Conservation (phyloP, 73 alveolate genomes). For the Blepharisma japonicum region DNA sequence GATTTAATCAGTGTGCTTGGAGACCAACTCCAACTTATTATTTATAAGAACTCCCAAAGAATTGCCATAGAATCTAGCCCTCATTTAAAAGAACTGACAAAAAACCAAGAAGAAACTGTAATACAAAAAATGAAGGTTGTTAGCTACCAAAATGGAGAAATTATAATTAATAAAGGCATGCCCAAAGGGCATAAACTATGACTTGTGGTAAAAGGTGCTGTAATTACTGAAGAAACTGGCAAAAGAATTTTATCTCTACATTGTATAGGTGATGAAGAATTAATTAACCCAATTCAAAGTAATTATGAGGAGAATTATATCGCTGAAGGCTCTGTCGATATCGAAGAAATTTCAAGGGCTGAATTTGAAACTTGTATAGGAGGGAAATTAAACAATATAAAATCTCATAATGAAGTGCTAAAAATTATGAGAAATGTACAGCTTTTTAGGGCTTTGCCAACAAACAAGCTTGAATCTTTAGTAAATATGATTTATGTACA, state of each 20-base stretch:
- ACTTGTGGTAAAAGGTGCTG: constrained; percentile 16
- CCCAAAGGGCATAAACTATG: background rate
- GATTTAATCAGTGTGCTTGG: constrained; percentile 7
- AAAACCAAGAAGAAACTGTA: background rate
- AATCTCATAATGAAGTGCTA: constrained; percentile 32
- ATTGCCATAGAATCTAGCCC: constrained; percentile 6
- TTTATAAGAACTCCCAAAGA: constrained; percentile 26
- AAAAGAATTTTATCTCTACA: background rate
- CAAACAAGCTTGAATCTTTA: background rate
- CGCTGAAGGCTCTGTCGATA: constrained; percentile 27
- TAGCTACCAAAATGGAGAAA: background rate
- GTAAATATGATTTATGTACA: background rate
- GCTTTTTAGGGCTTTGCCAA: constrained; percentile 25
- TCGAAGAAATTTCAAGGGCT: background rate
- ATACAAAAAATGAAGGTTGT: background rate
- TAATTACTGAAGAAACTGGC: background rate
- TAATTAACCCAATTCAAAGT: too few relatives aligned
- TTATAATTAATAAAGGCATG: constrained; percentile 17
- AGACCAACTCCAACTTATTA: background rate
- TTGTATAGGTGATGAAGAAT: constrained; percentile 23
- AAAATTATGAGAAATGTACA: background rate
- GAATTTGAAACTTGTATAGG: constrained; percentile 23
- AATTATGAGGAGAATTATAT: constrained; percentile 10
- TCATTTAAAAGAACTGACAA: background rate
- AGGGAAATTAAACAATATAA: constrained; percentile 33